phyloP scores from a whole-genome alignment of 2,329 filamentous ascomycete genomes.

The Colletotrichum cereale region DNA sequence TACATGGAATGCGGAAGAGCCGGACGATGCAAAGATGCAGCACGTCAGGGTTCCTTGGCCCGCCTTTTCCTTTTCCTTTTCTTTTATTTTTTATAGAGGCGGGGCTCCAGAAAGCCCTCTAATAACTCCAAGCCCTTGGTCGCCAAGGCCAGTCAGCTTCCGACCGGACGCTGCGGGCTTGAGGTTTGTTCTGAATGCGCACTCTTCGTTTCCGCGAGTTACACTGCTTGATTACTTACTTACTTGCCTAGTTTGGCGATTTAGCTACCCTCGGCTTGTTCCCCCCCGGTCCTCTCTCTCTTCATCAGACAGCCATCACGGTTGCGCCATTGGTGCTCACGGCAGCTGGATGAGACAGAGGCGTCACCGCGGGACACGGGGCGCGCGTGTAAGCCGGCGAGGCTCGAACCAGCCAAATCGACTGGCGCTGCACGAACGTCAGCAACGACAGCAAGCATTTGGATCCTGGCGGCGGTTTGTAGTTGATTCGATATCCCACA shows the following conservation, averaged over 20 bases:
- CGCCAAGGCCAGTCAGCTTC: conserved; percentile 27
- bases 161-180: conserved; percentile 24
- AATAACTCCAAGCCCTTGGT: conserved; percentile 26
- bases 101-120: background rate
- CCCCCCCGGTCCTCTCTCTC: background rate
- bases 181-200: background rate
- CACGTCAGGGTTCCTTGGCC: conserved; percentile 35
- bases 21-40: conserved; percentile 34
- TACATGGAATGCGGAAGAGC: conserved; percentile 30
- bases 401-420: conserved; percentile 5
- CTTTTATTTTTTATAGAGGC: too few species aligned
- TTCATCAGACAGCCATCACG: background rate
- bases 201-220: background rate
- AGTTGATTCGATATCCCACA: background rate
- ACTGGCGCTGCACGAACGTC: conserved; percentile 13
- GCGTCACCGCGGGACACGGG: background rate
- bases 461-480: conserved; percentile 1
- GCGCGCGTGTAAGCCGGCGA: conserved; percentile 8
- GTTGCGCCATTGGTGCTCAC: background rate
- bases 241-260: background rate
- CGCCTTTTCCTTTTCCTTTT: too few species aligned
- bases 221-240: background rate
- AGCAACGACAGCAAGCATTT: conserved; percentile 12
- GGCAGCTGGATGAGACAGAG: background rate
- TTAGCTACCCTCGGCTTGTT: background rate